Evolutionary conservation across 176 grass and related monocot species (phyloP), one percentile per base, ranked within the genome.

Genomic region (Musa schizocarpa): DNA sequence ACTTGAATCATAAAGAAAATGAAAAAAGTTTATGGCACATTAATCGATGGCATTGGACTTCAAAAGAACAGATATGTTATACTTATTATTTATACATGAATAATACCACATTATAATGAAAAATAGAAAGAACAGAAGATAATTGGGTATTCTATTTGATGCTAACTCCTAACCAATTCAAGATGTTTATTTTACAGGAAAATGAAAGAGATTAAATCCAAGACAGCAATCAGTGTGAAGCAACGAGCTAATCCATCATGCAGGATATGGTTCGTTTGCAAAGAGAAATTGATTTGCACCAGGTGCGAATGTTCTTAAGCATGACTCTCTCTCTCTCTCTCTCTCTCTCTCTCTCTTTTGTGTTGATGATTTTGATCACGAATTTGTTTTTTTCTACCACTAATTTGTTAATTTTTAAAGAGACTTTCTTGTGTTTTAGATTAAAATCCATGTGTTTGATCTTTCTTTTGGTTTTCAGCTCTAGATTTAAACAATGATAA

Each of bases 251-350:
- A 89, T 70, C 83, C 80, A 10, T 84, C 77, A 23, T 94, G 91
- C 81, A 85, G 81, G 59, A 86, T 94, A 63, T 85, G 65, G 34
- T 94, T 94, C 63, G 75, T 90, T 79, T 94, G 85, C 79, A 86
- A 80, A 66, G 91, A 84, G 54, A 82, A 88, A 2, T 74, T 93
- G 26, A 86, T 93, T 29, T 93, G 74, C 87, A 83, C 82, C 51
- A 90, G 91, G 91, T 93, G 13, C 16, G 53, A 53, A 2, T 71
- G 16, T 29, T 20, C 53, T 56, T 74, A 26, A 55, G 13, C 14
- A 23, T 53, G 13, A 17, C 26, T 27, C 17, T 62, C 20, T 17
- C 6, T 17, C 34, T 43, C 34, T 43, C 34, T 43, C 4, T 43
- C 29, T 34, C 29, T 34, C 29, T 34, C 2, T 34, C 29, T 34